Percentiles rank a stretch among this genome's conserved stretches.
Conservation (phyloP, 2,329 filamentous ascomycete species). For the Zarea fungicola region DNA sequence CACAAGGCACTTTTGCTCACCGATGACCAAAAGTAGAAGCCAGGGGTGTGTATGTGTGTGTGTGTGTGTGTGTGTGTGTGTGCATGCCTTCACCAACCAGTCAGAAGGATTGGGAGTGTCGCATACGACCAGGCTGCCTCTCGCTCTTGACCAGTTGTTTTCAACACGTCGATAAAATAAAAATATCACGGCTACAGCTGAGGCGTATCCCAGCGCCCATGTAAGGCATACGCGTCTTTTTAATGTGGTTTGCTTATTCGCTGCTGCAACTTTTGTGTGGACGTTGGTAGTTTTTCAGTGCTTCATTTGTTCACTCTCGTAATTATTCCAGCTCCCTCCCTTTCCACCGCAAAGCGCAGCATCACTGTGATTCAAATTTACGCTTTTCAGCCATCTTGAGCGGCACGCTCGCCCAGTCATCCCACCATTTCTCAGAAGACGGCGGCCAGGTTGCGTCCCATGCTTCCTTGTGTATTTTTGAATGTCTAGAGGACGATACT, state of each 20-base stretch:
- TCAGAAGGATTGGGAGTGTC: neutral
- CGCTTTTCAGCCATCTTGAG: slow-evolving; percentile 7
- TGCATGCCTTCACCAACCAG: neutral
- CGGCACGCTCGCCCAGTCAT: slow-evolving; percentile 2
- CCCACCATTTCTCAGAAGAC: slow-evolving; percentile 4
- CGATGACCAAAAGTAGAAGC: neutral
- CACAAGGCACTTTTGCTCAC: neutral
- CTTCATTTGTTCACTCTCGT: slow-evolving; percentile 1
- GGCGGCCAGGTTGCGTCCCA: slow-evolving; percentile 4
- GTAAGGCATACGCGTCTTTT: neutral
- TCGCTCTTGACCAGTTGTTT: neutral
- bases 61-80: neutral
- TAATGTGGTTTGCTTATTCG: neutral
- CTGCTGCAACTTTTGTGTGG: slow-evolving; percentile 1
- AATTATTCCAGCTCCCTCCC: neutral
- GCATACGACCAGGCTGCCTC: neutral
- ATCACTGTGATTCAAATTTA: slow-evolving; percentile 7
- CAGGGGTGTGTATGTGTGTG: neutral
- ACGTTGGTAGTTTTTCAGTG: slow-evolving; percentile 1
- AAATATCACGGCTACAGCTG: neutral
- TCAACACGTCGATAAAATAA: neutral
- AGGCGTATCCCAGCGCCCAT: neutral
- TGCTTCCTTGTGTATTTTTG: neutral
- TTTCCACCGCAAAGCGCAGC: slow-evolving; percentile 2
- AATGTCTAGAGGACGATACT: neutral